Conservation (phyloP, 768 basidiomycete species). For the Pisolithus microcarpus region DNA sequence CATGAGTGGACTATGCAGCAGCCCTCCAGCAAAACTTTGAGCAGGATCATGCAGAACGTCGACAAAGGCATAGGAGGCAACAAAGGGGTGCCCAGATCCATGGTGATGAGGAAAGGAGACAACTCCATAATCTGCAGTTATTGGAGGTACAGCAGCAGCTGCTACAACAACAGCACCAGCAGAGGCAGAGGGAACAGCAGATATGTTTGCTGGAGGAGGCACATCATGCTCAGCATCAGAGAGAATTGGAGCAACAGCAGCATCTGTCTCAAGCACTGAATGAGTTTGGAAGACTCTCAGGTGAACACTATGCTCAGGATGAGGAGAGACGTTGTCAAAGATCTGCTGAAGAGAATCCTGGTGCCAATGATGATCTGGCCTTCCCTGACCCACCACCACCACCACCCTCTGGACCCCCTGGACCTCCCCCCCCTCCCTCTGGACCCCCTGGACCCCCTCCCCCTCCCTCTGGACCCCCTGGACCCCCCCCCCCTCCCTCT, state of each 20-base stretch:
- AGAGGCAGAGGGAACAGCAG: not conserved
- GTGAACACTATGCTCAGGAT: not conserved
- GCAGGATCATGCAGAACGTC: not conserved
- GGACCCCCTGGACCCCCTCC: too few species aligned
- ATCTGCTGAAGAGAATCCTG: not conserved
- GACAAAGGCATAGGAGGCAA: not conserved
- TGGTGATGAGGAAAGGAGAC: not conserved
- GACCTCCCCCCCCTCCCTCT: too few species aligned
- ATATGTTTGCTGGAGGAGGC: not conserved
- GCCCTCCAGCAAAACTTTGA: not conserved
- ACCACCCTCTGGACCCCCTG: not conserved
- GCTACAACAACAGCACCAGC: not conserved
- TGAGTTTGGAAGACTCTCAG: not conserved
- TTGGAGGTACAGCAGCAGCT: not conserved
- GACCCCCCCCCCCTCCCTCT: not conserved
- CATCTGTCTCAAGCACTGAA: not conserved
- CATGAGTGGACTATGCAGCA: not conserved
- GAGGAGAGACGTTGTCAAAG: not conserved
- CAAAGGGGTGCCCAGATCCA: not conserved
- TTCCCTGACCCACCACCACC: not conserved
- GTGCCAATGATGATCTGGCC: too few species aligned
- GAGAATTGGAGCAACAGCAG: not conserved
- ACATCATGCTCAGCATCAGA: not conserved
- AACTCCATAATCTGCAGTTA: not conserved
- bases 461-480: not conserved